Evolutionary conservation across 179 eudicot genomes (phyloP).

Genomic region (Corrigiola litoralis): DNA sequence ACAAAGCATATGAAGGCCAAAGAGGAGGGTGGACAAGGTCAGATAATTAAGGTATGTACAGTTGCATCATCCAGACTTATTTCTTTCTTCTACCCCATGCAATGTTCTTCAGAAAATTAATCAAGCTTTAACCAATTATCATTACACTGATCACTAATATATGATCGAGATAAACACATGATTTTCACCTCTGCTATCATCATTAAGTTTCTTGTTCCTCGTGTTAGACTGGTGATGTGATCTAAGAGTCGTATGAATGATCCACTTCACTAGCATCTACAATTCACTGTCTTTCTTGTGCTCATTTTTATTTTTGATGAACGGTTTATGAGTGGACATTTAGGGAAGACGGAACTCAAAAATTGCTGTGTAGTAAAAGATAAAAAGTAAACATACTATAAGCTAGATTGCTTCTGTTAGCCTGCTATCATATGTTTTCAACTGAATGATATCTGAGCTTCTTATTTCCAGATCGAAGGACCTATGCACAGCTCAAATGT

Average conservation of each 20-base stretch:
- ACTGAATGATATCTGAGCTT: background rate
- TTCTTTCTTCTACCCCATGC: background rate
- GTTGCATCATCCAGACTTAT: background rate
- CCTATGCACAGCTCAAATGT: conserved; percentile 97
- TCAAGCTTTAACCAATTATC: no score
- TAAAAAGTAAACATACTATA: no score
- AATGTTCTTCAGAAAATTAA: no score
- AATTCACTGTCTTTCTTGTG: background rate
- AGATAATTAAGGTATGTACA: conserved; percentile 66
- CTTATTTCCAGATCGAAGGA: conserved; percentile 62
- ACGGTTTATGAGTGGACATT: no score
- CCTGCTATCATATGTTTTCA: background rate
- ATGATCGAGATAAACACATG: background rate
- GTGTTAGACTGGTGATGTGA: background rate
- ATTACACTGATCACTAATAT: no score
- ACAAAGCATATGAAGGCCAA: conserved; percentile 84
- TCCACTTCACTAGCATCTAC: background rate
- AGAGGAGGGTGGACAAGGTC: conserved; percentile 76
- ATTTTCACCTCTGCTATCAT: background rate
- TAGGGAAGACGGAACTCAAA: no score
- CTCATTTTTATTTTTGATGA: background rate
- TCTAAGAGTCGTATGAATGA: background rate
- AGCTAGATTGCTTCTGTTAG: background rate
- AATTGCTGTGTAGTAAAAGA: no score
- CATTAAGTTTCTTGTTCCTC: background rate